Evolutionary conservation across 2,329 filamentous ascomycete species (phyloP), one percentile per base, ranked within the genome.

Genomic region (Pseudopyricularia cyperi): DNA sequence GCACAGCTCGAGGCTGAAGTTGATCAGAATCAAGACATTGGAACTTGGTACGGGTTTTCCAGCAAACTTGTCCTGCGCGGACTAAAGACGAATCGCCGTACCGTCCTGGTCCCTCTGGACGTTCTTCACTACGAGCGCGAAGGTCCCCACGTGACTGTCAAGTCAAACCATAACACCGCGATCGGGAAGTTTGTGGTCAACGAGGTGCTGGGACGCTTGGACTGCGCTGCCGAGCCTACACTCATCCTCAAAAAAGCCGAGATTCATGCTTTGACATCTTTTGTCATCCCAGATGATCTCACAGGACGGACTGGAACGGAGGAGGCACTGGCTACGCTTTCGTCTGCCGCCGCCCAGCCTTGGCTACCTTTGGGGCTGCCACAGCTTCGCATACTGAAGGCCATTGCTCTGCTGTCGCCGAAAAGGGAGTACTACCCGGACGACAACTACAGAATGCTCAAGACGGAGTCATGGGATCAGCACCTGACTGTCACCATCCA

Each of bases 261-360:
- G 4, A 61, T 80, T 1, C 82, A 87, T 58, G 82, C 81, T 0
- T 63, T 72, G 4, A 86, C 82, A 0, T 82, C 81, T 0, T 77
- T 74, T 32, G 57, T 73, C 0, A 34, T 85, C 0, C 73, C 77
- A 0, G 83, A 86, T 58, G 63, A 68, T 0, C 66, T 86, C 0
- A 85, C 80, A 0, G 65, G 70, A 0, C 68, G 72, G 0, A 85
- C 79, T 0, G 83, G 83, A 0, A 74, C 71, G 0, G 82, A 86
- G 58, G 80, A 84, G 60, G 73, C 79, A 0, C 54, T 80, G 0
- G 62, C 69, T 2, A 71, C 68, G 28, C 63, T 85, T 0, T 57
- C 62, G 3, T 77, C 77, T 0, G 76, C 72, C 0, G 62, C 64
- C 2, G 74, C 71, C 33, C 73, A 76, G 33, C 75, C 76, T 0